Percentiles rank a stretch among this genome's conserved stretches.
These are phyloP conservation scores for Globisporangium abappressorium DNA, from an alignment of 352 stramenopile genomes.

Conservation along the genomic window DNA sequence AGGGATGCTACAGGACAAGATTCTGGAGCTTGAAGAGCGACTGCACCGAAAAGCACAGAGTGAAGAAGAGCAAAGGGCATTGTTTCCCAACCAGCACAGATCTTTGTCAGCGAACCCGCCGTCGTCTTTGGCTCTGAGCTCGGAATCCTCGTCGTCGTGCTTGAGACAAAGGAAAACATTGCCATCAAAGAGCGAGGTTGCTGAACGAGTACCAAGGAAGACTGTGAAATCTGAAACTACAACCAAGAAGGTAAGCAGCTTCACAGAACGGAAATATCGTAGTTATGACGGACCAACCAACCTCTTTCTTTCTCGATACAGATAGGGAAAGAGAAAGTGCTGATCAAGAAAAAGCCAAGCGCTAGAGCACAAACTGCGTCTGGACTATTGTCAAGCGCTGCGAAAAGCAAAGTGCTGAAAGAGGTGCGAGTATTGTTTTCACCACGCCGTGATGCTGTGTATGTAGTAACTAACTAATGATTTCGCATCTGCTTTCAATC, in stretches of 20 bases:
- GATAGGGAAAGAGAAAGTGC: slow-evolving; percentile 3
- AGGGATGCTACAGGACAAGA: slow-evolving; percentile 9
- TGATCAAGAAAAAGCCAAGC: neutral
- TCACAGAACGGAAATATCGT: no score
- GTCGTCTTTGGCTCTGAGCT: slow-evolving; percentile 6
- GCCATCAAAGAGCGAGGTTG: neutral
- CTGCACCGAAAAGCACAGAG: slow-evolving; percentile 14
- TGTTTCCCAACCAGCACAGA: slow-evolving; percentile 10
- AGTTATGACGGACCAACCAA: neutral
- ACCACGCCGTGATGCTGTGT: neutral
- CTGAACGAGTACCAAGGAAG: neutral
- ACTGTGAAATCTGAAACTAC: neutral
- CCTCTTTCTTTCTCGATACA: neutral
- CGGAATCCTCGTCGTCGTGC: slow-evolving; percentile 7
- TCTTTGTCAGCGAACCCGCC: neutral
- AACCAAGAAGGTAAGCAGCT: slow-evolving; percentile 8
- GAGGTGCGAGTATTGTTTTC: slow-evolving; percentile 11
- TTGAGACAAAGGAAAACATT: neutral
- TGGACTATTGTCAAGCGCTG: neutral
- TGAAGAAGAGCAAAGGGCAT: slow-evolving; percentile 13
- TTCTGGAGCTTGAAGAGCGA: slow-evolving; percentile 14
- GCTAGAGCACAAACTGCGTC: slow-evolving; percentile 2
- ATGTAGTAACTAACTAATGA: neutral
- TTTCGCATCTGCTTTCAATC: neutral
- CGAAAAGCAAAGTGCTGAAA: slow-evolving; percentile 18